Conservation (phyloP, 441 rosid genomes). For the Erodium trifolium region DNA sequence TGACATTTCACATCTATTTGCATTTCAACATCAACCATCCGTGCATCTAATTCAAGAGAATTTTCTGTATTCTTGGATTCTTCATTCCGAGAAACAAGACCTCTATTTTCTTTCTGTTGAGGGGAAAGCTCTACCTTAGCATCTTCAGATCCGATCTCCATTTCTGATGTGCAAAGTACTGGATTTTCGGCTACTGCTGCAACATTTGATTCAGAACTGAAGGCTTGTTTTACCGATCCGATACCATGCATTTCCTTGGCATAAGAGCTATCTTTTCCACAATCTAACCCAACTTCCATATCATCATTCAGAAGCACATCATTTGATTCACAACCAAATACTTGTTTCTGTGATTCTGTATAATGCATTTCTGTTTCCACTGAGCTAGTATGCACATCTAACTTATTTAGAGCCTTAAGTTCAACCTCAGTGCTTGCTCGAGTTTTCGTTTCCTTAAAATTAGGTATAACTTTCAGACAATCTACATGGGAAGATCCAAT, state of each 20-base stretch:
- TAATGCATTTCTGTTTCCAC: constrained; percentile 17
- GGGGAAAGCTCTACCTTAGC: constrained; percentile 5
- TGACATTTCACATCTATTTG: constrained; percentile 22
- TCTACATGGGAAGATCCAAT: constrained; percentile 7
- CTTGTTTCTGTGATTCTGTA: constrained; percentile 15
- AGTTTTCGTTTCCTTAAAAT: constrained; percentile 22
- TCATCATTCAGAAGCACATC: constrained; percentile 18
- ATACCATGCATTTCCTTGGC: constrained; percentile 13
- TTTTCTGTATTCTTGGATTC: constrained; percentile 18
- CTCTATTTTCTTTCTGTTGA: constrained; percentile 15
- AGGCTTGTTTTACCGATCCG: constrained; percentile 11
- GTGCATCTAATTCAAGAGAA: constrained; percentile 19
- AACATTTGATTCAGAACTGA: constrained; percentile 14
- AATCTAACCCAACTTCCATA: constrained; percentile 15
- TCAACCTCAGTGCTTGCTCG: constrained; percentile 17
- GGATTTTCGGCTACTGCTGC: constrained; percentile 6
- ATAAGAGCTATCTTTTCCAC: neutral
- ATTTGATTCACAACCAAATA: constrained; percentile 15
- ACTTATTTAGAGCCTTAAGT: constrained; percentile 12
- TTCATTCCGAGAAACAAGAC: constrained; percentile 19
- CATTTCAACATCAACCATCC: constrained; percentile 13
- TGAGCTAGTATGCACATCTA: constrained; percentile 10
- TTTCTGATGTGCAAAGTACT: constrained; percentile 1
- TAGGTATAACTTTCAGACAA: constrained; percentile 16
- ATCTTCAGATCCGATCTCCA: constrained; percentile 14